Evolutionary conservation across 1,139 yeast genomes (phyloP).

Genomic region (Pichia cactophila): DNA sequence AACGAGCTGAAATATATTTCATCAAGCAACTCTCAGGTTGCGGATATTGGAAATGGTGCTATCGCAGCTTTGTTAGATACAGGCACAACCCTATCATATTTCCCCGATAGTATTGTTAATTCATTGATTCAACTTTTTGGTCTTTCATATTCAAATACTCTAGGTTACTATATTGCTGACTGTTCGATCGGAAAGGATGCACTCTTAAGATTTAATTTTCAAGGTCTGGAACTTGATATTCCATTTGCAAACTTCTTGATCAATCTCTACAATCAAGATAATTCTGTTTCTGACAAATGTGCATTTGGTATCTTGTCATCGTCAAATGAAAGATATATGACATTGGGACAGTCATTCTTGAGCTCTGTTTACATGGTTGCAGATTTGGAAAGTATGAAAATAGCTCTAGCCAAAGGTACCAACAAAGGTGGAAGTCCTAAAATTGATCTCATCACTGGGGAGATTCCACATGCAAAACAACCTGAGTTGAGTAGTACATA

Average conservation of each 20-base stretch:
- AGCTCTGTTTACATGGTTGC: slow-evolving; percentile 70
- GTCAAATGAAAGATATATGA: slow-evolving; percentile 26
- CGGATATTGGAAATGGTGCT: slow-evolving; percentile 32
- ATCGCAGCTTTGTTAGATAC: slow-evolving; percentile 53
- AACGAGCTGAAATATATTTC: slow-evolving; percentile 19
- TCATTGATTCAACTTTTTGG: slow-evolving; percentile 34
- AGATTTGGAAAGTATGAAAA: slow-evolving; percentile 57
- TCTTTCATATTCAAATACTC: slow-evolving; percentile 30
- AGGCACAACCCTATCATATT: slow-evolving; percentile 54
- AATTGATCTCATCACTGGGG: slow-evolving; percentile 2
- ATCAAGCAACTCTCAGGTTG: slow-evolving; percentile 7
- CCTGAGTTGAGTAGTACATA: slow-evolving; percentile 7
- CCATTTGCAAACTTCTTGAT: slow-evolving; percentile 37
- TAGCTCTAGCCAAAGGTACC: slow-evolving; percentile 53
- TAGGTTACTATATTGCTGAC: slow-evolving; percentile 30
- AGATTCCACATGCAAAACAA: slow-evolving; percentile 10
- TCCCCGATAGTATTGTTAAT: slow-evolving; percentile 38
- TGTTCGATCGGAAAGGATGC: slow-evolving; percentile 29
- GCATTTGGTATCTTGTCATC: slow-evolving; percentile 24
- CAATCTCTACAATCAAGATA: slow-evolving; percentile 8
- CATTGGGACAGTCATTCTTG: slow-evolving; percentile 70
- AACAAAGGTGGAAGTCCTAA: neutral
- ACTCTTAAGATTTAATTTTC: slow-evolving; percentile 39
- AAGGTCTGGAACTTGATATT: slow-evolving; percentile 40
- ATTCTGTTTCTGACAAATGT: slow-evolving; percentile 11